phyloP scores from a whole-genome alignment of 805 yeast species.

The Torulaspora quercuum region DNA sequence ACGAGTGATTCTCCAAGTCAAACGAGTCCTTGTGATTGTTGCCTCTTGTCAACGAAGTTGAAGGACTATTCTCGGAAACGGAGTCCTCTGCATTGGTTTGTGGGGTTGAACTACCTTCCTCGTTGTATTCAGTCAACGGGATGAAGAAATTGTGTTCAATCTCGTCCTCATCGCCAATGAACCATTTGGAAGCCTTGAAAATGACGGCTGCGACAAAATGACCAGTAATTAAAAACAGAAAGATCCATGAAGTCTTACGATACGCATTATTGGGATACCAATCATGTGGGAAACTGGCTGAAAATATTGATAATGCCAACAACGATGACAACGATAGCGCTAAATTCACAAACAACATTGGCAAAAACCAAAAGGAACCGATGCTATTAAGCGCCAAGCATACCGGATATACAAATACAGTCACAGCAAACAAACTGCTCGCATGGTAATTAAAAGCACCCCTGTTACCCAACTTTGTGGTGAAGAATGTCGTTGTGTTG shows the following conservation, averaged over 20 bases:
- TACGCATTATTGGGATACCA: slow-evolving; percentile 79
- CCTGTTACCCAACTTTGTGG: slow-evolving; percentile 46
- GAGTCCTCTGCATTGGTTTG: slow-evolving; percentile 11
- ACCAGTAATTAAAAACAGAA: slow-evolving; percentile 48
- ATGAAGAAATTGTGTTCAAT: slow-evolving; percentile 28
- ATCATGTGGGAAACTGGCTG: slow-evolving; percentile 51
- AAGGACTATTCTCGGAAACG: slow-evolving; percentile 8
- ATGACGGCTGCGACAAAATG: slow-evolving; percentile 58
- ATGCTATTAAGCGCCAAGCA: slow-evolving; percentile 61
- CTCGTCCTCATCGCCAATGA: slow-evolving; percentile 28
- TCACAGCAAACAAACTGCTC: slow-evolving; percentile 41
- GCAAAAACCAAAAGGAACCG: slow-evolving; percentile 55
- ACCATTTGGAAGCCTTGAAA: slow-evolving; percentile 40
- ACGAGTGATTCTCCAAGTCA: slow-evolving; percentile 15
- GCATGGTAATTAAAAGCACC: slow-evolving; percentile 56
- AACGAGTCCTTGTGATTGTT: slow-evolving; percentile 13
- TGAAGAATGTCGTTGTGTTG: slow-evolving; percentile 73
- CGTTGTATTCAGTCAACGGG: slow-evolving; percentile 29
- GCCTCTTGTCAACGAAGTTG: slow-evolving; percentile 5
- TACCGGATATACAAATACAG: slow-evolving; percentile 63
- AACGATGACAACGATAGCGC: slow-evolving; percentile 48
- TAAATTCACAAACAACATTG: slow-evolving; percentile 51
- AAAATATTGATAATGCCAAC: slow-evolving; percentile 53
- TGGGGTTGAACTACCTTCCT: slow-evolving; percentile 11
- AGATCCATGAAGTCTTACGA: slow-evolving; percentile 57